phyloP scores from a whole-genome alignment of 2,329 filamentous ascomycete genomes.

The Coniella lustricola region DNA sequence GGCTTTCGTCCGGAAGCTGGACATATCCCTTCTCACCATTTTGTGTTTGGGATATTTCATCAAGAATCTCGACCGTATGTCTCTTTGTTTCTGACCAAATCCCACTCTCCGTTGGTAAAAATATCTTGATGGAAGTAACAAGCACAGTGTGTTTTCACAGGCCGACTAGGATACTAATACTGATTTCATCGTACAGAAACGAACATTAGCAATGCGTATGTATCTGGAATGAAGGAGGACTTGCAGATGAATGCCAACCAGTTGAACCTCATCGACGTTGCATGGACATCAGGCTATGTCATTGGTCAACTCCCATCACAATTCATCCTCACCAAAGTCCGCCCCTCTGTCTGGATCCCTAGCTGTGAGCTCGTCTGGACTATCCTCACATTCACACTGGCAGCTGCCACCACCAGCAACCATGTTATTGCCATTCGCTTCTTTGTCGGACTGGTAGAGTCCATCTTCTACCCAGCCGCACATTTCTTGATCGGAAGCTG shows the following conservation, averaged over 20 bases:
- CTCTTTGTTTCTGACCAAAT: neutral
- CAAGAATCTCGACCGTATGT: slow-evolving; percentile 28
- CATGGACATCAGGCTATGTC: slow-evolving; percentile 55
- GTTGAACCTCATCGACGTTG: slow-evolving; percentile 44
- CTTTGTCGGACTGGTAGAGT: slow-evolving; percentile 34
- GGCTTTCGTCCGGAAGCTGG: slow-evolving; percentile 27
- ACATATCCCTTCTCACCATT: slow-evolving; percentile 29
- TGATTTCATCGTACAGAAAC: neutral
- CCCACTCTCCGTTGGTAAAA: no score
- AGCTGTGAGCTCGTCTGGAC: slow-evolving; percentile 32
- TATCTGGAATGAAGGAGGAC: slow-evolving; percentile 42
- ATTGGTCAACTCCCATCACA: slow-evolving; percentile 37
- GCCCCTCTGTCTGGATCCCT: slow-evolving; percentile 35
- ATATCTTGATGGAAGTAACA: no score
- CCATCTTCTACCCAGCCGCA: slow-evolving; percentile 31
- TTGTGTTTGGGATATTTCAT: slow-evolving; percentile 32
- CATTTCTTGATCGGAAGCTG: slow-evolving; percentile 35
- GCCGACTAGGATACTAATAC: neutral
- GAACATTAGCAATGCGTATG: slow-evolving; percentile 31
- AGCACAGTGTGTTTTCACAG: neutral
- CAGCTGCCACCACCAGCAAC: slow-evolving; percentile 29
- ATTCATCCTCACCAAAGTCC: slow-evolving; percentile 33
- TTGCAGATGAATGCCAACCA: slow-evolving; percentile 45
- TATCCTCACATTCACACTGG: slow-evolving; percentile 29
- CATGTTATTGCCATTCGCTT: slow-evolving; percentile 35